phyloP scores from a whole-genome alignment of 495 filamentous ascomycete species.

The Talaromyces nanjingensis region DNA sequence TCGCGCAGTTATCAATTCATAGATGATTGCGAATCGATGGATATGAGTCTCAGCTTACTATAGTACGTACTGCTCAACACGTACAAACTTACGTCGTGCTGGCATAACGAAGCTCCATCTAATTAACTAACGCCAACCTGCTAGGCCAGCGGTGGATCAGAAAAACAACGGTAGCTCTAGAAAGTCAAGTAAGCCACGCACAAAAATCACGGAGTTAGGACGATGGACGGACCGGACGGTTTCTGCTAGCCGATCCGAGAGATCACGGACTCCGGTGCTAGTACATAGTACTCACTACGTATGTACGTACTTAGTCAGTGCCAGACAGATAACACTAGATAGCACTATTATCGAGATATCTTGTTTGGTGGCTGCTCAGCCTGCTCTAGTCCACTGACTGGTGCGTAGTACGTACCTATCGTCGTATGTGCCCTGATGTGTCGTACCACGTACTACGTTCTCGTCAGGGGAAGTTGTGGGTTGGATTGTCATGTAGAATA shows the following conservation, averaged over 20 bases:
- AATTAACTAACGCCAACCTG: neutral
- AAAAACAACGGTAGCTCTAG: neutral
- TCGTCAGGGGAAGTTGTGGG: neutral
- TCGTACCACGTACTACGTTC: neutral
- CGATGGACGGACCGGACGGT: neutral
- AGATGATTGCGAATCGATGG: neutral
- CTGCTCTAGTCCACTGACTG: neutral
- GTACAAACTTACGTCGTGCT: neutral
- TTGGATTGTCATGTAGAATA: neutral
- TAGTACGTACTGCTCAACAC: neutral
- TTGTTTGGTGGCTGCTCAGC: conserved; percentile 1
- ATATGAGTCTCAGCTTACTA: neutral
- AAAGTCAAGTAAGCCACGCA: neutral
- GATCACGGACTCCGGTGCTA: neutral
- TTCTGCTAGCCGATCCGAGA: neutral
- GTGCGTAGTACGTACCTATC: neutral
- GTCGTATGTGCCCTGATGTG: neutral
- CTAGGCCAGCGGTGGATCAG: neutral
- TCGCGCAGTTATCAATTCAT: no score
- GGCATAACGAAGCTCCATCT: neutral
- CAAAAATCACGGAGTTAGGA: neutral
- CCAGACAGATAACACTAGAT: neutral
- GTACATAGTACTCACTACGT: no score
- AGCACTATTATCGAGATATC: neutral
- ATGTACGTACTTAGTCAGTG: no score